Evolutionary conservation across 148 eudicot genomes (phyloP).

Genomic region (Cornus controversa): DNA sequence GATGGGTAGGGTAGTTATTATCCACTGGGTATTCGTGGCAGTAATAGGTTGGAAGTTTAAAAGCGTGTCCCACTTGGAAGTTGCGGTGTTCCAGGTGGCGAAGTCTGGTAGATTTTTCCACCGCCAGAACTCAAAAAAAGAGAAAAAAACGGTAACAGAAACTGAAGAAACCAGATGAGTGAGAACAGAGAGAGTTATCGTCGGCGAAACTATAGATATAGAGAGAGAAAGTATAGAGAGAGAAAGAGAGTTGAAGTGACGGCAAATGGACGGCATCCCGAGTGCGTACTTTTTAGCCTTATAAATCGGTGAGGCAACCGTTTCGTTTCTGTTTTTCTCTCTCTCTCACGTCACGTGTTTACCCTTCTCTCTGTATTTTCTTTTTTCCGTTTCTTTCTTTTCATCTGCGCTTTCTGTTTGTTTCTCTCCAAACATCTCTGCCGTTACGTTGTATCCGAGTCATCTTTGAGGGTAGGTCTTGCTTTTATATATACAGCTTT

Average conservation of each 20-base stretch:
- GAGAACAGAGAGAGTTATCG: too few species aligned
- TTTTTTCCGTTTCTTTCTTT: background rate
- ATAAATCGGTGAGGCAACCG: conserved; percentile 14
- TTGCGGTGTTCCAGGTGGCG: conserved; percentile 12
- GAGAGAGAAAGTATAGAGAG: background rate
- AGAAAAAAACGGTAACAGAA: conserved; percentile 14
- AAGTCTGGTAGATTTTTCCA: background rate
- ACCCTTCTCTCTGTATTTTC: background rate
- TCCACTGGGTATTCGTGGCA: conserved; percentile 33
- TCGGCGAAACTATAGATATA: background rate
- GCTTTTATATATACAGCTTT: conserved; percentile 5
- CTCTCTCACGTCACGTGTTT: conserved; percentile 9
- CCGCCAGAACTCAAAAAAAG: background rate
- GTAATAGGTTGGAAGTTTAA: conserved; percentile 17
- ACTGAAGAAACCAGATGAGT: conserved; percentile 8
- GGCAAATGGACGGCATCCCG: conserved; percentile 17
- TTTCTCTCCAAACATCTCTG: conserved; percentile 10
- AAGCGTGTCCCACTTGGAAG: conserved; percentile 10
- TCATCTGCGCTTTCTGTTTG: conserved; percentile 14
- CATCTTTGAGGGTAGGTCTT: conserved; percentile 17
- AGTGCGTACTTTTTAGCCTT: background rate
- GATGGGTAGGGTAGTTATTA: conserved; percentile 21
- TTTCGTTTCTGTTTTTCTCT: background rate
- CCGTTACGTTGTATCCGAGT: background rate
- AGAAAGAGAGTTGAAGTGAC: background rate